These are phyloP conservation scores for Breynia disticha DNA, from an alignment of 441 rosid species.

Conservation along the genomic window DNA sequence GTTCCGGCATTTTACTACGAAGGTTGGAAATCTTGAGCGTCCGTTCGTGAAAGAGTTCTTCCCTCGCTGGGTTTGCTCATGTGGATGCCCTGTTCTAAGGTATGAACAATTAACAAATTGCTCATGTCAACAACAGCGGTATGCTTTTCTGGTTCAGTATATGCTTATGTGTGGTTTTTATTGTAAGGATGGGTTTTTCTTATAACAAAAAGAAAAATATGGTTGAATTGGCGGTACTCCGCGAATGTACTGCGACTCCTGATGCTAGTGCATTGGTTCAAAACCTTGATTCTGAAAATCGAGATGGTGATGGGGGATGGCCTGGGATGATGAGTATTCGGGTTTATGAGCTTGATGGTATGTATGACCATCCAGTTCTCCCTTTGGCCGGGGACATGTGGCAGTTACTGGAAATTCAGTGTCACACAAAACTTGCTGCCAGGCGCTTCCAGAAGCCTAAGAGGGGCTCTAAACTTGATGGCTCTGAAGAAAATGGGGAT, in stretches of 20 bases:
- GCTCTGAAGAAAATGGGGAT: conserved; percentile 88
- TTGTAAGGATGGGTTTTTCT: conserved; percentile 87
- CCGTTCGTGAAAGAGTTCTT: conserved; percentile 95
- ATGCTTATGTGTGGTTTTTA: conserved; percentile 5
- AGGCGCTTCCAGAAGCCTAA: conserved; percentile 91
- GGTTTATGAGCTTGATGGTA: conserved; percentile 90
- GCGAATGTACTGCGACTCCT: conserved; percentile 70
- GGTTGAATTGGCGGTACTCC: conserved; percentile 81
- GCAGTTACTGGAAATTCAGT: conserved; percentile 95
- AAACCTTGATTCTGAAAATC: conserved; percentile 68
- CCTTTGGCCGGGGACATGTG: conserved; percentile 92
- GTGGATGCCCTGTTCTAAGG: conserved; percentile 94
- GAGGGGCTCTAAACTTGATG: conserved; percentile 88
- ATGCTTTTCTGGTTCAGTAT: not conserved
- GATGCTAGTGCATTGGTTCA: conserved; percentile 48
- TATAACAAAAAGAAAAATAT: conserved; percentile 92
- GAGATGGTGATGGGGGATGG: conserved; percentile 88
- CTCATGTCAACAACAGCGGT: not conserved
- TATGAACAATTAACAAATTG: conserved; percentile 12
- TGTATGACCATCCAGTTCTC: conserved; percentile 91
- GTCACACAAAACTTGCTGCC: conserved; percentile 92
- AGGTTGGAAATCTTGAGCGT: conserved; percentile 95
- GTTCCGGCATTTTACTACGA: conserved; percentile 92
- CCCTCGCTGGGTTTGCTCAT: conserved; percentile 82
- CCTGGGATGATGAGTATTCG: conserved; percentile 99